Base-by-base conservation (phyloP, 305 asterid species). In the Stenogyne calaminthoides region DNA sequence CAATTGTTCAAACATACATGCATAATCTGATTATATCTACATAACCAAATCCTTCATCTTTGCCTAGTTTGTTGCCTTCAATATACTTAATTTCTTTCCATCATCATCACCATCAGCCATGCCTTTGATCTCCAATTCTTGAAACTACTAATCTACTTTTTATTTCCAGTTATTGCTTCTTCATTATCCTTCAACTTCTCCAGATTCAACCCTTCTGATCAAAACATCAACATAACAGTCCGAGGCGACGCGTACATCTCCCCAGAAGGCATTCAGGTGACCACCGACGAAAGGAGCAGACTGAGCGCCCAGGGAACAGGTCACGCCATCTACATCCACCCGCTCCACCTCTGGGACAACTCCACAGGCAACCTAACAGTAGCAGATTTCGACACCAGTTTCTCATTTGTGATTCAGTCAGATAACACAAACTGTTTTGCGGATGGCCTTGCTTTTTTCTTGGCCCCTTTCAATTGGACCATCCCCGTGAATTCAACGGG, bases 161-260 rank as follows among this genome's bases (percentile, higher is more conserved):
- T n/a, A 1, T 52, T 52, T 8, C 27, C 58, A 16, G 27, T 12
- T 1, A 52, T 18, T 6, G 58, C 19, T 52, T 16, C 25, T 51
- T 16, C 57, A 15, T 15, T 51, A 22, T 16, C 20, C 10, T 51
- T 51, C 57, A 51, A 16, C 57, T 51, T 51, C 58, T 16, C 58
- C 12, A 18, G 12, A 6, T 52, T 52, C 27, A 1, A 7, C 19
- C 58, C 57, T 7, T 8, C 25, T 1, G 57, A 51, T 16, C 57
- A 16, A 10, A 51, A 51, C 3, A 10, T 51, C 11, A 16, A 51
- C 1, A 51, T 51, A 15, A 51, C 0, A 1, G 57, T 51, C 2
- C 27, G 27, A 7, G 72, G 72, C 22, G 73, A 52, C 52, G 73
- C 63, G 14, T 69, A 69, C 14, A 10, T 67, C 62, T 27, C 61